A percentile compares a stretch with the other conserved stretches of the same genome.
phyloP scores from a whole-genome alignment of 371 early-diverging fungal species.

The Dichotomocladium elegans region DNA sequence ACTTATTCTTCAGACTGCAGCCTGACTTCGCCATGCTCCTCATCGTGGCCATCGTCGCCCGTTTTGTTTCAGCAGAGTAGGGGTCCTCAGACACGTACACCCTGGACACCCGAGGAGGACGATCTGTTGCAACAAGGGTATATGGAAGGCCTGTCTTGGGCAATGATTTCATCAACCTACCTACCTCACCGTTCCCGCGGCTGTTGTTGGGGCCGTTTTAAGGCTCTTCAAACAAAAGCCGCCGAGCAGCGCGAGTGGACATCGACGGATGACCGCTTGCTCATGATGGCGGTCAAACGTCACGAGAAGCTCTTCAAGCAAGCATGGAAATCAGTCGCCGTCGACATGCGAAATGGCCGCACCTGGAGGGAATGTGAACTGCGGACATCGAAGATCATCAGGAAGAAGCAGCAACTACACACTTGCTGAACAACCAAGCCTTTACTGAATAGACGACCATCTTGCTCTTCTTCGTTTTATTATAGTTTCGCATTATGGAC shows the following conservation, averaged over 20 bases:
- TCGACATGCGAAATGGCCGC: constrained; percentile 17
- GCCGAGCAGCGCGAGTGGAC: constrained; percentile 22
- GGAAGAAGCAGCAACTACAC: constrained; percentile 14
- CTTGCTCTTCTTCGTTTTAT: too few relatives aligned
- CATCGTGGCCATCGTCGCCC: constrained; percentile 6
- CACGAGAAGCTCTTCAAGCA: constrained; percentile 23
- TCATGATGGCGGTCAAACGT: constrained; percentile 20
- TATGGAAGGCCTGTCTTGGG: constrained; percentile 45
- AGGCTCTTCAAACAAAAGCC: constrained; percentile 35
- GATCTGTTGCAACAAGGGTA: constrained; percentile 44
- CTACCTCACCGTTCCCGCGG: constrained; percentile 46
- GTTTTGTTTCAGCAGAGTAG: constrained; percentile 3
- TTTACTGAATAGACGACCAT: too few relatives aligned
- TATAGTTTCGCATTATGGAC: too few relatives aligned
- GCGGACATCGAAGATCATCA: constrained; percentile 13
- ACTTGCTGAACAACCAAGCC: background rate
- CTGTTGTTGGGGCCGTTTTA: constrained; percentile 50
- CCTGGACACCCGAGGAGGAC: constrained; percentile 48
- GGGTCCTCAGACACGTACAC: constrained; percentile 41
- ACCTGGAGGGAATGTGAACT: constrained; percentile 26
- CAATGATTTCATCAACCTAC: constrained; percentile 45
- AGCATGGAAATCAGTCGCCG: constrained; percentile 27
- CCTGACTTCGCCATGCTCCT: constrained; percentile 6
- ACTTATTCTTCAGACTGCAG: constrained; percentile 1
- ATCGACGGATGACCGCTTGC: constrained; percentile 13